phyloP scores from a whole-genome alignment of 108 stramenopile genomes.

The Schizochytrium sp. region DNA sequence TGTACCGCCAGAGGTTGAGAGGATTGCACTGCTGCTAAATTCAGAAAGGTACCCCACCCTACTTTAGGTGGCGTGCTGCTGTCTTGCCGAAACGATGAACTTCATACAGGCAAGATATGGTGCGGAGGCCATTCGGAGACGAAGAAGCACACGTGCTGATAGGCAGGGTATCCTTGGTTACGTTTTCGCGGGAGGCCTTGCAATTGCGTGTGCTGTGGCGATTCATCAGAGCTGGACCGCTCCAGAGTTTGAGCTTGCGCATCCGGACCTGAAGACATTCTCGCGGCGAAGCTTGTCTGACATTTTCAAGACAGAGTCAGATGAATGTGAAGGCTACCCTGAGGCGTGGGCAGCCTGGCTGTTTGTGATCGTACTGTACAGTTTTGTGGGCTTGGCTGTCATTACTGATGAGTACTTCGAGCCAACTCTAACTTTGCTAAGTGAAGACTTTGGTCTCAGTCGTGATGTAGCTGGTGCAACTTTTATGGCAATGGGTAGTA shows the following conservation, averaged over 20 bases:
- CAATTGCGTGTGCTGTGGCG: background rate
- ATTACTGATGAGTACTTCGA: slow-evolving; percentile 71
- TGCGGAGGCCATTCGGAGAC: background rate
- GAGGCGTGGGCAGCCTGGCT: slow-evolving; percentile 14
- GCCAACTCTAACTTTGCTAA: slow-evolving; percentile 66
- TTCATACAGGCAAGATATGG: background rate
- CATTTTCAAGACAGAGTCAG: background rate
- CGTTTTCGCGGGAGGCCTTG: background rate
- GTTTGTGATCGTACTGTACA: slow-evolving; percentile 64
- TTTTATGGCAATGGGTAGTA: slow-evolving; percentile 69
- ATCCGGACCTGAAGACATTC: background rate
- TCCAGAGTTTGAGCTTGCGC: background rate
- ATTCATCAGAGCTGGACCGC: background rate
- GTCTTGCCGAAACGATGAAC: background rate
- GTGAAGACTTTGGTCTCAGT: background rate
- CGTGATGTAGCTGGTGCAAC: slow-evolving; percentile 69
- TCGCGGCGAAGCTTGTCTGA: background rate
- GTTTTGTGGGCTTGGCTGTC: slow-evolving; percentile 64
- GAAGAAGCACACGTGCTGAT: background rate
- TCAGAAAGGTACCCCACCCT: no score
- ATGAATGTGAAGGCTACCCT: background rate
- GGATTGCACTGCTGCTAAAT: no score
- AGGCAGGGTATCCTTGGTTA: background rate
- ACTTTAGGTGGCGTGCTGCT: no score
- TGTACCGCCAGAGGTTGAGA: no score